Conservation (phyloP, 73 alveolate species). For the Paramecium tetraurelia region DNA sequence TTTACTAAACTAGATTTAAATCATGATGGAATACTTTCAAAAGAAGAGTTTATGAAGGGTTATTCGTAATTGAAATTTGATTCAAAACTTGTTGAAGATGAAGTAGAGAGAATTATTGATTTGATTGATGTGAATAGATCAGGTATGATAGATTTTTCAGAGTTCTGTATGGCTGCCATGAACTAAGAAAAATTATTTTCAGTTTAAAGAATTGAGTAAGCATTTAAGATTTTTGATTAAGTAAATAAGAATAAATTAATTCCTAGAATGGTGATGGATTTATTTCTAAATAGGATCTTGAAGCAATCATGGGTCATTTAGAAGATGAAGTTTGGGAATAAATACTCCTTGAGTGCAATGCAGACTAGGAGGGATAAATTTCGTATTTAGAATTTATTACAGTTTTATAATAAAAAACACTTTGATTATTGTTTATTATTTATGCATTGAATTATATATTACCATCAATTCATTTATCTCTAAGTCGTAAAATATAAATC, state of each 20-base stretch:
- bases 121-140: not conserved
- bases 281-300: slow-evolving; percentile 54
- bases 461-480: not conserved
- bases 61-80: not conserved
- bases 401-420: slow-evolving; percentile 21
- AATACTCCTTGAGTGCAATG: slow-evolving; percentile 53
- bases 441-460: not conserved
- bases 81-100: not conserved
- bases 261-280: slow-evolving; percentile 65
- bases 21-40: slow-evolving; percentile 69
- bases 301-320: slow-evolving; percentile 58
- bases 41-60: slow-evolving; percentile 69
- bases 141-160: slow-evolving; percentile 45
- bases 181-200: slow-evolving; percentile 53
- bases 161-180: slow-evolving; percentile 64
- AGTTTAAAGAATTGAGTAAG: slow-evolving; percentile 52
- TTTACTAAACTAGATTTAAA: slow-evolving; percentile 65
- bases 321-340: slow-evolving; percentile 56
- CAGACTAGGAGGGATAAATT: slow-evolving; percentile 67
- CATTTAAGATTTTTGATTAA: slow-evolving; percentile 58
- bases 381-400: slow-evolving; percentile 55
- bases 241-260: not conserved
- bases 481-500: not conserved
- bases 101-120: slow-evolving; percentile 13
- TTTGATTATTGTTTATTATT: not conserved